These are phyloP conservation scores for Lathyrus sativus DNA, from an alignment of 306 rosid genomes.

Conservation along the genomic window DNA sequence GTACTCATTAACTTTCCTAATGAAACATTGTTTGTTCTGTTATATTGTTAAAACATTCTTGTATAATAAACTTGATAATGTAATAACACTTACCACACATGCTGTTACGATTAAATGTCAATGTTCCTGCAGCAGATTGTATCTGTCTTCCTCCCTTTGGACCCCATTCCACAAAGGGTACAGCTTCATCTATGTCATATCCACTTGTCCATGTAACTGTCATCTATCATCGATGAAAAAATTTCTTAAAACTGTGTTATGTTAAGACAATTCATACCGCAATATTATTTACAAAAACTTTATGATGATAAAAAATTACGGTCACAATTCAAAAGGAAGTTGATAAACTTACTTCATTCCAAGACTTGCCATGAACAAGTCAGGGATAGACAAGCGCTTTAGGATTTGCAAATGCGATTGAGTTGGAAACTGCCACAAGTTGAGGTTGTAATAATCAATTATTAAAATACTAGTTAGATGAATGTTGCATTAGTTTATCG, in stretches of 20 bases:
- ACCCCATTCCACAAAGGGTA: conserved; percentile 76
- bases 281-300: too few relatives aligned
- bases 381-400: conserved; percentile 87
- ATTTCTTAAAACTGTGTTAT: not conserved
- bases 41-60: too few relatives aligned
- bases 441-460: too few relatives aligned
- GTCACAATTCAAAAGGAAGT: not conserved
- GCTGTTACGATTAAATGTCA: conserved; percentile 67
- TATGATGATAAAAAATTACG: too few relatives aligned
- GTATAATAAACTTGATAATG: not conserved
- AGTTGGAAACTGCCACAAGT: conserved; percentile 72
- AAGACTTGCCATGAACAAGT: conserved; percentile 86
- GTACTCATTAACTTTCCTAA: too few relatives aligned
- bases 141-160: conserved; percentile 38
- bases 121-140: conserved; percentile 79
- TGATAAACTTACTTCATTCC: conserved; percentile 76
- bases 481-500: too few relatives aligned
- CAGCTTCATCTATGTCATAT: too few relatives aligned
- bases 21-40: not conserved
- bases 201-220: too few relatives aligned
- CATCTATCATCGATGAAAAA: too few relatives aligned
- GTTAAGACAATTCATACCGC: too few relatives aligned
- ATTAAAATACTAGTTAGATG: too few relatives aligned
- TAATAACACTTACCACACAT: conserved; percentile 68
- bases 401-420: conserved; percentile 74